These are phyloP conservation scores for Metschnikowia shivogae DNA, from an alignment of 805 yeast species.

Conservation along the genomic window DNA sequence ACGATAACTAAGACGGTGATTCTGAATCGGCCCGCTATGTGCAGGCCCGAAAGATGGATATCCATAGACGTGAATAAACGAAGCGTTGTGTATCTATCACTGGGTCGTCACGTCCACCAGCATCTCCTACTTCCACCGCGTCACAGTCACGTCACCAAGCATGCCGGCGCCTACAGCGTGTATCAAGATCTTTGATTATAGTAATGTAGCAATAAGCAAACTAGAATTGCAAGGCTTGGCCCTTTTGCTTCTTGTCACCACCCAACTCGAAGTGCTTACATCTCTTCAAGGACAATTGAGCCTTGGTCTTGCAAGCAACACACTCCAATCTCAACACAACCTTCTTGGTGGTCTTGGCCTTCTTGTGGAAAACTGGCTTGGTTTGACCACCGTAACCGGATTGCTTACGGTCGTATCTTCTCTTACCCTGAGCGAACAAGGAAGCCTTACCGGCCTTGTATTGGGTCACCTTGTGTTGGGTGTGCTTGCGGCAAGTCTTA, in stretches of 20 bases:
- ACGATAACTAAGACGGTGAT: no score
- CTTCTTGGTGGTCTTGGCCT: conserved; percentile 99
- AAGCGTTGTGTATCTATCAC: no score
- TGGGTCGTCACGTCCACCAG: no score
- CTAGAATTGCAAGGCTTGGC: conserved; percentile 99
- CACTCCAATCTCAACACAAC: conserved; percentile 99
- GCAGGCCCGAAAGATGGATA: no score
- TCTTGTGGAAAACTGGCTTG: conserved; percentile 99
- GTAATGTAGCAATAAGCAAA: background rate
- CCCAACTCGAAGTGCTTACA: conserved; percentile 99
- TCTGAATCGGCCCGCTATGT: no score
- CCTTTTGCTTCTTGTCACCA: conserved; percentile 99
- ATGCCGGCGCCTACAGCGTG: no score
- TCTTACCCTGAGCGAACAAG: conserved; percentile 99
- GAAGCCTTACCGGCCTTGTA: conserved; percentile 99
- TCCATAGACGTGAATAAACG: no score
- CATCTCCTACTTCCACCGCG: no score
- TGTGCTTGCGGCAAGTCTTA: conserved; percentile 98
- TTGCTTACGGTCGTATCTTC: conserved; percentile 99
- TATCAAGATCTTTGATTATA: conserved; percentile 1
- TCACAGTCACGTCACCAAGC: no score
- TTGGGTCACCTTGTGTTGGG: conserved; percentile 99
- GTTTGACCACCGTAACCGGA: conserved; percentile 99
- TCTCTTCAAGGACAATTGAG: conserved; percentile 97
- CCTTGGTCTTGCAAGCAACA: conserved; percentile 97